Evolutionary conservation across 352 stramenopile genomes (phyloP).

Genomic region (Pythium dissotocum): DNA sequence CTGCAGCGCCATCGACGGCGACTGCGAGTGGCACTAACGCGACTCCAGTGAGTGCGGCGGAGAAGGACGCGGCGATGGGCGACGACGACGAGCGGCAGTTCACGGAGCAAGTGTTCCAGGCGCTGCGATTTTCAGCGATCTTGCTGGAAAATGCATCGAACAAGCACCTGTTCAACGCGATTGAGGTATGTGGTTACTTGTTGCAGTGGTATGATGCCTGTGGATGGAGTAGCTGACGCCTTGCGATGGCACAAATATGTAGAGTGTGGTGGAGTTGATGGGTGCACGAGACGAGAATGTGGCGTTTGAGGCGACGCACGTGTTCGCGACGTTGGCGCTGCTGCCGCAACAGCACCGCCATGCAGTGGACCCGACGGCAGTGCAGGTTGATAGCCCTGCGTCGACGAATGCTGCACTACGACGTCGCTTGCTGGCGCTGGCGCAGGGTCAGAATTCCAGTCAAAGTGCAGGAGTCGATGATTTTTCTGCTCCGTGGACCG

Average conservation of each 20-base stretch:
- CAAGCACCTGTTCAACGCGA: slow-evolving; percentile 72
- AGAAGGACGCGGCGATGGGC: slow-evolving; percentile 16
- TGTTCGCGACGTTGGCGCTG: slow-evolving; percentile 72
- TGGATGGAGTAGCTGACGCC: neutral
- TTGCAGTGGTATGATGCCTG: neutral
- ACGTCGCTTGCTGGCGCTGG: slow-evolving; percentile 55
- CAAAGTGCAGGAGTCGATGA: slow-evolving; percentile 57
- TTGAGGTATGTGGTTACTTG: slow-evolving; percentile 34
- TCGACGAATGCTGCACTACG: slow-evolving; percentile 45
- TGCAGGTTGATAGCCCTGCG: slow-evolving; percentile 42
- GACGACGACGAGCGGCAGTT: slow-evolving; percentile 38
- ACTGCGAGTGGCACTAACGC: slow-evolving; percentile 3
- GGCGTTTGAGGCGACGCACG: slow-evolving; percentile 65
- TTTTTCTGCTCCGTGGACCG: slow-evolving; percentile 55
- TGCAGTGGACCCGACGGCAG: slow-evolving; percentile 48
- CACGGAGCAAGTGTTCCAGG: slow-evolving; percentile 64
- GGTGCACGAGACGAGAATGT: slow-evolving; percentile 70
- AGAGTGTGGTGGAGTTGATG: slow-evolving; percentile 45
- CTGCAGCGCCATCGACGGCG: slow-evolving; percentile 10
- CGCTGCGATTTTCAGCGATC: slow-evolving; percentile 72
- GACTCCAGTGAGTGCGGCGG: neutral
- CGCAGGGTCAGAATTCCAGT: slow-evolving; percentile 40
- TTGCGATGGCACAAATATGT: neutral
- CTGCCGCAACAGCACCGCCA: slow-evolving; percentile 71
- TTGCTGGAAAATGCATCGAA: slow-evolving; percentile 81